These are phyloP conservation scores for Oemleria cerasiformis DNA, from an alignment of 306 rosid genomes.

Conservation along the genomic window DNA sequence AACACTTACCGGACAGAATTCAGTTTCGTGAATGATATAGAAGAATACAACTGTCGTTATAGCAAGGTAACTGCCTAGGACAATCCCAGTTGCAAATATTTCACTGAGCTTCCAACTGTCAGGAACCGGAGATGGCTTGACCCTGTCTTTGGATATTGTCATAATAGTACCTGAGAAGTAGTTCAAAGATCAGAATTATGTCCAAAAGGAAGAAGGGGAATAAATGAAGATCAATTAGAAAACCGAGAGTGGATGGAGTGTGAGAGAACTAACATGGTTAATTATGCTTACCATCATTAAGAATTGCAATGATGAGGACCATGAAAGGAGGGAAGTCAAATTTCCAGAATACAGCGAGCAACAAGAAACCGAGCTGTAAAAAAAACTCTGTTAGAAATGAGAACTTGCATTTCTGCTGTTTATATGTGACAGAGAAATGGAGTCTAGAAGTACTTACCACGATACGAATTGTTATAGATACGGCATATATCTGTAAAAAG, in stretches of 20 bases:
- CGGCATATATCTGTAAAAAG: slow-evolving; percentile 21
- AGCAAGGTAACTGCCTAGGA: slow-evolving; percentile 20
- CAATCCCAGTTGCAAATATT: slow-evolving; percentile 24
- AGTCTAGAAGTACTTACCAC: slow-evolving; percentile 15
- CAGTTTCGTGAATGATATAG: slow-evolving; percentile 1
- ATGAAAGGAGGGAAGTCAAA: slow-evolving; percentile 22
- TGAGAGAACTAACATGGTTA: background rate
- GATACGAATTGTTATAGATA: slow-evolving; percentile 24
- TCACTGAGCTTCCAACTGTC: slow-evolving; percentile 26
- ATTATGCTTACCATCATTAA: slow-evolving; percentile 19
- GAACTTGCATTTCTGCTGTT: background rate
- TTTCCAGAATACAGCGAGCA: slow-evolving; percentile 17
- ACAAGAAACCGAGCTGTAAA: slow-evolving; percentile 23
- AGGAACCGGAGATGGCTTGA: slow-evolving; percentile 25
- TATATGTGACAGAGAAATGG: background rate
- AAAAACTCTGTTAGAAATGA: background rate
- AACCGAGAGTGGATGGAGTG: background rate
- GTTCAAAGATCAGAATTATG: background rate
- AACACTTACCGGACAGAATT: slow-evolving; percentile 6
- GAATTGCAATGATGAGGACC: slow-evolving; percentile 24
- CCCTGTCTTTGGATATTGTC: slow-evolving; percentile 27
- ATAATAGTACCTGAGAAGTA: slow-evolving; percentile 13
- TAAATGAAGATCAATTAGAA: background rate
- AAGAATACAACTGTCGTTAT: slow-evolving; percentile 17
- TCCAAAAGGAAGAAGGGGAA: background rate